phyloP scores from a whole-genome alignment of 208 protist genomes.

The Wallacemonas rigidus region DNA sequence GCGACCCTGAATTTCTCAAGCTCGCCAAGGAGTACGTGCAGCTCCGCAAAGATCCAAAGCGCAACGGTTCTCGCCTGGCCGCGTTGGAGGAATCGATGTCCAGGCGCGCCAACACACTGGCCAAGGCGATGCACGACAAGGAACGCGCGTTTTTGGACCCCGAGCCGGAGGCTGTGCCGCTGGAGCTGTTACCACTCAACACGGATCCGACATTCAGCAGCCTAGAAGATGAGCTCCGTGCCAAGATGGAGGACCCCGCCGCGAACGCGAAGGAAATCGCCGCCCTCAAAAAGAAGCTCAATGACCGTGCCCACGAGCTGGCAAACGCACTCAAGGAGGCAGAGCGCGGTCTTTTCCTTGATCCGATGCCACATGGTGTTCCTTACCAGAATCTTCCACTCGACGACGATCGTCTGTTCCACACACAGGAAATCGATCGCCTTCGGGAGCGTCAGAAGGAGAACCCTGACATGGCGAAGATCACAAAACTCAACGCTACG shows the following conservation, averaged over 20 bases:
- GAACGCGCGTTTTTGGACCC: conserved; percentile 51
- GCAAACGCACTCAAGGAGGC: conserved; percentile 49
- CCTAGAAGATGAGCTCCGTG: conserved; percentile 55
- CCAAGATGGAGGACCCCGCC: conserved; percentile 26
- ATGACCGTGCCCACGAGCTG: conserved; percentile 46
- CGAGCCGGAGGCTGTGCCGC: conserved; percentile 50
- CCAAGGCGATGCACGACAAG: conserved; percentile 43
- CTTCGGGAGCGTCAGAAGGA: conserved; percentile 42
- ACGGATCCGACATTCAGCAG: conserved; percentile 42
- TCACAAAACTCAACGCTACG: conserved; percentile 40
- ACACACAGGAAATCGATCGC: conserved; percentile 53
- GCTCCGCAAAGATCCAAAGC: conserved; percentile 27
- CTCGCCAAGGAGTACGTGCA: conserved; percentile 38
- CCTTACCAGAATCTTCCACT: conserved; percentile 43
- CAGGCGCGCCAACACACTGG: conserved; percentile 27
- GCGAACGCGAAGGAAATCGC: conserved; percentile 22
- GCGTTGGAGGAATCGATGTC: conserved; percentile 40
- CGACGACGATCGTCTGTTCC: conserved; percentile 57
- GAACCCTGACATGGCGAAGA: conserved; percentile 30
- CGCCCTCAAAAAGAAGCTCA: conserved; percentile 30
- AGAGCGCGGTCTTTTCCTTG: conserved; percentile 60
- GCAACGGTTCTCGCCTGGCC: conserved; percentile 46
- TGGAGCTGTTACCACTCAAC: conserved; percentile 55
- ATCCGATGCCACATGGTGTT: conserved; percentile 55
- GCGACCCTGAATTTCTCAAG: conserved; percentile 30